These are phyloP conservation scores for Pyrus hybrid DNA, from an alignment of 331 rosid species.

Conservation along the genomic window DNA sequence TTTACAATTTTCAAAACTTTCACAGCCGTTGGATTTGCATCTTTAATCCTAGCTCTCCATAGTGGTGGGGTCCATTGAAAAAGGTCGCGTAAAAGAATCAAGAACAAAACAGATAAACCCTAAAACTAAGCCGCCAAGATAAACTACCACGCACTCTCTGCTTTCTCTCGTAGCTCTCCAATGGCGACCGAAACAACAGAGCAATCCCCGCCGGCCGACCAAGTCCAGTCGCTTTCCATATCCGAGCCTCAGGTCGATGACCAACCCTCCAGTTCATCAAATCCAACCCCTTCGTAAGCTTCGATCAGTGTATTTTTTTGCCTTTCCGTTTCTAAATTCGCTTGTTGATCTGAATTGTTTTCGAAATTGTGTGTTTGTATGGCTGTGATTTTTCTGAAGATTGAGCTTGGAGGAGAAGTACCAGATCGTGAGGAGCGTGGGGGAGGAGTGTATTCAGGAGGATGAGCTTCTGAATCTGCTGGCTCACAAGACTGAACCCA, in stretches of 20 bases:
- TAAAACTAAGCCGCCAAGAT: too few species aligned
- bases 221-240: constrained; percentile 27
- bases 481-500: constrained; percentile 51
- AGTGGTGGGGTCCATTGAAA: too few species aligned
- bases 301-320: background rate
- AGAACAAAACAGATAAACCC: too few species aligned
- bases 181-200: constrained; percentile 25
- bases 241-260: constrained; percentile 14
- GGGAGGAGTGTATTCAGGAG: constrained; percentile 79
- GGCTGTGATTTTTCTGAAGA: constrained; percentile 10
- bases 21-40: too few species aligned
- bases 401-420: constrained; percentile 44
- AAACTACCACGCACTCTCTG: background rate
- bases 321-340: background rate
- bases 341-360: background rate
- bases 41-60: too few species aligned
- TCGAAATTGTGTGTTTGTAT: background rate
- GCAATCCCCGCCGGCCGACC: constrained; percentile 14
- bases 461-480: constrained; percentile 68
- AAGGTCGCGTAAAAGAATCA: too few species aligned
- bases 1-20: too few species aligned
- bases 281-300: constrained; percentile 1
- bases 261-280: constrained; percentile 24
- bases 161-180: background rate
- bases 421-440: constrained; percentile 46